Evolutionary conservation across 2,329 filamentous ascomycete genomes (phyloP).

Genomic region (Xylaria arbuscula): DNA sequence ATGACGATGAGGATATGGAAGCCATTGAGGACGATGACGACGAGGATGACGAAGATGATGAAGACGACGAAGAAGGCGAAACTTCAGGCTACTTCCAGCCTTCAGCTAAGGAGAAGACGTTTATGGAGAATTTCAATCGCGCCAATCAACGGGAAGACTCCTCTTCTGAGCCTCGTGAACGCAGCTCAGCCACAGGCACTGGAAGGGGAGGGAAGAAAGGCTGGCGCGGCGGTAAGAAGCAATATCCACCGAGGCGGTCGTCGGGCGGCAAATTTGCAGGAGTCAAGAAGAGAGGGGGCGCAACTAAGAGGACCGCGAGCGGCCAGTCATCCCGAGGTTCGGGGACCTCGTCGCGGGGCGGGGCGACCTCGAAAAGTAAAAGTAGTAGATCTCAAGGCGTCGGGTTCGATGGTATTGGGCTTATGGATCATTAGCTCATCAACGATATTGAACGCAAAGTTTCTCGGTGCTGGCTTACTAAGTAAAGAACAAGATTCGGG

Average conservation of each 20-base stretch:
- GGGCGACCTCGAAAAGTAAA: constrained; percentile 26
- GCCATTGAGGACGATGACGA: constrained; percentile 38
- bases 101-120: constrained; percentile 43
- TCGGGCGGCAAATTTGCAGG: constrained; percentile 36
- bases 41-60: constrained; percentile 40
- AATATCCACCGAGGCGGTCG: constrained; percentile 36
- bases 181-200: constrained; percentile 40
- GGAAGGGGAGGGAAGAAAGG: constrained; percentile 39
- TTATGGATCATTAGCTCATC: constrained; percentile 47
- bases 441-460: not conserved
- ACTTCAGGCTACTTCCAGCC: constrained; percentile 62
- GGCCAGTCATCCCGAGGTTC: constrained; percentile 34
- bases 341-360: constrained; percentile 16
- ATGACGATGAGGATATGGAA: constrained; percentile 41
- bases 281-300: constrained; percentile 41
- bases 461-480: not conserved
- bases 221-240: constrained; percentile 43
- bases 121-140: constrained; percentile 47
- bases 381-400: constrained; percentile 37
- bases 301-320: constrained; percentile 28
- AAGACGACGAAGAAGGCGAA: constrained; percentile 49
- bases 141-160: constrained; percentile 36
- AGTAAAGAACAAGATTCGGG: not conserved
- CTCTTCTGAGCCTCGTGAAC: constrained; percentile 35
- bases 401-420: constrained; percentile 46